Percentiles rank a stretch among this genome's conserved stretches.
phyloP scores from a whole-genome alignment of 2,329 filamentous ascomycete species.

The Ceratocystis smalleyi region DNA sequence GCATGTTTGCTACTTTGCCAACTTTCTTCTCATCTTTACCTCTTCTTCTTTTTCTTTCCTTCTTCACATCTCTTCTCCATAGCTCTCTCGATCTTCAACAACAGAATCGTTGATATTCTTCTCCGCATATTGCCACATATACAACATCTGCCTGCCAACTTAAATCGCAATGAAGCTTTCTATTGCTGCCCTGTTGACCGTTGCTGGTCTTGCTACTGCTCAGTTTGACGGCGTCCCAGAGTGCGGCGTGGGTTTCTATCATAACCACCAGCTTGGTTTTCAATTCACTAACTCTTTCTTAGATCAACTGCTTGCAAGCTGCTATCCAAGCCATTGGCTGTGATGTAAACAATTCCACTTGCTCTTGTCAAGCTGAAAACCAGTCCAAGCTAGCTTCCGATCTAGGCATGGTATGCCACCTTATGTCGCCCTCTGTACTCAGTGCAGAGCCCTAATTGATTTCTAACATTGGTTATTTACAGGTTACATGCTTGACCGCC shows the following conservation, averaged over 20 bases:
- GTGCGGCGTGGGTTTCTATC: slow-evolving; percentile 27
- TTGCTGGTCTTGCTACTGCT: slow-evolving; percentile 25
- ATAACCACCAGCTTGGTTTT: not conserved
- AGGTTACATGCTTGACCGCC: slow-evolving; percentile 22
- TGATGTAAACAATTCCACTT: slow-evolving; percentile 24
- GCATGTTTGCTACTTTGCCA: slow-evolving; percentile 2
- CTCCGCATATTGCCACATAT: not conserved
- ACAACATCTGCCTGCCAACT: not conserved
- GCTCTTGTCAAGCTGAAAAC: slow-evolving; percentile 26
- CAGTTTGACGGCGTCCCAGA: slow-evolving; percentile 26
- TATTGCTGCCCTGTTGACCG: slow-evolving; percentile 18
- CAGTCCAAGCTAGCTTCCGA: slow-evolving; percentile 22
- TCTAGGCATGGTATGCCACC: slow-evolving; percentile 19
- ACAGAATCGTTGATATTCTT: not conserved
- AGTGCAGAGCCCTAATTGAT: not conserved
- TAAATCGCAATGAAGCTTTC: slow-evolving; percentile 28
- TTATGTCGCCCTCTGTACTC: not conserved
- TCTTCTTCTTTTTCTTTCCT: slow-evolving; percentile 1
- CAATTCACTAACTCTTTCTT: slow-evolving; percentile 2
- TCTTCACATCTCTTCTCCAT: not conserved
- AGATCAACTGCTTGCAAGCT: slow-evolving; percentile 25
- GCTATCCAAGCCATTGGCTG: slow-evolving; percentile 27
- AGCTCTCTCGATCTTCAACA: not conserved
- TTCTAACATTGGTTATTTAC: not conserved
- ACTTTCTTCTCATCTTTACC: not conserved